Percentiles rank a stretch among this genome's conserved stretches.
These are phyloP conservation scores for Zoysia japonica DNA, from an alignment of 176 grass and related monocot species.

Conservation along the genomic window DNA sequence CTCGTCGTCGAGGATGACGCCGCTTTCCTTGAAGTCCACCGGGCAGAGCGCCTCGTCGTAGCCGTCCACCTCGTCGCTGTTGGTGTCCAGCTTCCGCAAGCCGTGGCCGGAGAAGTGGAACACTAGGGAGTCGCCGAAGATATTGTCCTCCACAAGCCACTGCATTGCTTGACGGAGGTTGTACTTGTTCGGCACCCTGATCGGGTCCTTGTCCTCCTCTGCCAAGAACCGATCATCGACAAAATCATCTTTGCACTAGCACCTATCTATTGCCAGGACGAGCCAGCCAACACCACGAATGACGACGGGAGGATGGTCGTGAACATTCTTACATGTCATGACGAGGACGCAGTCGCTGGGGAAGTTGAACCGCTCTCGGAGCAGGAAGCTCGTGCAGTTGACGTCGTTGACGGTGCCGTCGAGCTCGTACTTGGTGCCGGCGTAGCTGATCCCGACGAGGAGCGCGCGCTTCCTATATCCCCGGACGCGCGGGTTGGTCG, in stretches of 20 bases:
- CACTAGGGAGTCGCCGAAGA: slow-evolving; percentile 65
- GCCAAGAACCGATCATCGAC: not conserved
- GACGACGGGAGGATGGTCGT: not conserved
- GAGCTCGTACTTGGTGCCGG: slow-evolving; percentile 61
- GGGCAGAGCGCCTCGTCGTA: slow-evolving; percentile 92
- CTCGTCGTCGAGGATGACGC: slow-evolving; percentile 77
- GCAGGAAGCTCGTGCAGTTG: slow-evolving; percentile 63
- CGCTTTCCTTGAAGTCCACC: slow-evolving; percentile 60
- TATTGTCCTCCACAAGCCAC: slow-evolving; percentile 69
- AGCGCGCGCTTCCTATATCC: slow-evolving; percentile 74
- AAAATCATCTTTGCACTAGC: no score
- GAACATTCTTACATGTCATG: slow-evolving; percentile 56
- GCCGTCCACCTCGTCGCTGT: slow-evolving; percentile 78
- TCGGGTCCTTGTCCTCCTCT: slow-evolving; percentile 60
- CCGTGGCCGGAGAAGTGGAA: slow-evolving; percentile 96
- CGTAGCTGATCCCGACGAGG: slow-evolving; percentile 83
- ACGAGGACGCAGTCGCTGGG: slow-evolving; percentile 57
- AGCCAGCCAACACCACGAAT: no score
- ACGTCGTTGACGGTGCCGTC: slow-evolving; percentile 81
- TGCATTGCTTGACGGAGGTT: slow-evolving; percentile 74
- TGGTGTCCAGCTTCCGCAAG: slow-evolving; percentile 75
- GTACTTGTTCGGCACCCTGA: slow-evolving; percentile 47
- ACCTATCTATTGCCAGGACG: not conserved
- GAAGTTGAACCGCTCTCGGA: slow-evolving; percentile 58
- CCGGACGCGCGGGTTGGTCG: slow-evolving; percentile 42